Evolutionary conservation across 495 filamentous ascomycete species (phyloP), one percentile per base, ranked within the genome.

Genomic region (Clohesyomyces aquaticus): DNA sequence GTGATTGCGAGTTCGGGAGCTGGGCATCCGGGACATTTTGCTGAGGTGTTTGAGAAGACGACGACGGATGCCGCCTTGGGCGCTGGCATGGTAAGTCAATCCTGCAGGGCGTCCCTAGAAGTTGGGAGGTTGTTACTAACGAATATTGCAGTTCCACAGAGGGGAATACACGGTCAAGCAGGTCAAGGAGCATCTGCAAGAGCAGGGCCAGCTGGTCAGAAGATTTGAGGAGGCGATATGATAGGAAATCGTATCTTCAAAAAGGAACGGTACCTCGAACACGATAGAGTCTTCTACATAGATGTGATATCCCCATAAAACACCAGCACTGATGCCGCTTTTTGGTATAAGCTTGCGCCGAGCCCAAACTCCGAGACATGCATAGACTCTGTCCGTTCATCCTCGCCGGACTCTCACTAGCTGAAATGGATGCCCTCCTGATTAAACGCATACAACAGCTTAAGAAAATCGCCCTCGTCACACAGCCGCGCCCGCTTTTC

Each of bases 1-100:
- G 93, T 98, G 46, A 95, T 98, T 77, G 91, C 94, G 52, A 95
- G 90, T 48, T 96, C 91, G 72, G 94, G 94, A 18, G 94, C 94
- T 11, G 94, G 94, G 4, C 87, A 88, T 70, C 95, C 94, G 16
- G 82, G 75, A 0, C 94, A 98, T 74, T 98, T 98, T 75, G 81
- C 83, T 42, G 91, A 98, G 72, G 94, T 97, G 18, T 98, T 98
- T 76, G 78, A 80, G 61, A 79, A 87, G 73, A 98, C 94, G 23
- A 81, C 80, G 14, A 92, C 93, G 14, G 94, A 98, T 80, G 94
- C 94, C 29, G 94, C 94, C 26, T 74, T 98, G 29, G 94, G 94
- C 16, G 94, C 94, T 23, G 94, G 94, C 52, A 98, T 98, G 87
- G 86, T 89, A 79, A 76, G 83, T 78, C 25, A 10, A 48, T n/a